phyloP scores from a whole-genome alignment of 768 basidiomycete species.

The Tylopilus intermedius region DNA sequence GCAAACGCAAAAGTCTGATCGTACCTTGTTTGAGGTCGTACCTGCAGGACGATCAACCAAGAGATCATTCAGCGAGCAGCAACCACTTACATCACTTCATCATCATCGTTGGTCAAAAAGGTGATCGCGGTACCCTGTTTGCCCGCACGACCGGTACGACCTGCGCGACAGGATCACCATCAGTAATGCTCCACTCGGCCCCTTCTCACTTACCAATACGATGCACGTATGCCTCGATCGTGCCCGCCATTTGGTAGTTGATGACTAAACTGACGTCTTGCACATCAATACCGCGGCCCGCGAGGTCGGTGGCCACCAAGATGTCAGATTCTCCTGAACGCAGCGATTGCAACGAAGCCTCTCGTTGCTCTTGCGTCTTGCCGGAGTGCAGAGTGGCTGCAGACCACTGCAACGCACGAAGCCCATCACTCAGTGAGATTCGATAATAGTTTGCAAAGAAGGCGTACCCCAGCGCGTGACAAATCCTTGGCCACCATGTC shows the following conservation, averaged over 20 bases:
- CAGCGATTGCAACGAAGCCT: constrained; percentile 82
- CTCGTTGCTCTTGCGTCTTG: constrained; percentile 96
- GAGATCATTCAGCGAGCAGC: background rate
- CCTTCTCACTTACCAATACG: constrained; percentile 73
- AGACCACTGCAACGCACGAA: constrained; percentile 58
- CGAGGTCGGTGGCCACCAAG: constrained; percentile 94
- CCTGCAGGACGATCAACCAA: constrained; percentile 39
- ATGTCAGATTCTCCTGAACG: constrained; percentile 84
- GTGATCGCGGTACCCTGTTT: constrained; percentile 92
- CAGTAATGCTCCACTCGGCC: background rate
- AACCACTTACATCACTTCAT: constrained; percentile 85
- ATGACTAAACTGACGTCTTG: constrained; percentile 93
- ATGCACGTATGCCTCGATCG: constrained; percentile 96
- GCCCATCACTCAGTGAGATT: background rate
- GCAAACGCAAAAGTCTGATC: constrained; percentile 10
- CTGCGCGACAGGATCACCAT: constrained; percentile 35
- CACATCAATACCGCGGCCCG: constrained; percentile 98
- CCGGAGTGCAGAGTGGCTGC: constrained; percentile 93
- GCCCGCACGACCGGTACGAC: constrained; percentile 96
- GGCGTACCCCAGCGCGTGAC: constrained; percentile 76
- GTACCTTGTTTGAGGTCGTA: constrained; percentile 92
- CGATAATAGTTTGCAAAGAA: background rate
- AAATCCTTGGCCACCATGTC: constrained; percentile 97
- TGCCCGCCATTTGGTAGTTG: constrained; percentile 96
- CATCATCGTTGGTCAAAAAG: constrained; percentile 93